Base-by-base conservation (phyloP, 2,329 filamentous ascomycete genomes). In the Emmonsiellopsis sp. region DNA sequence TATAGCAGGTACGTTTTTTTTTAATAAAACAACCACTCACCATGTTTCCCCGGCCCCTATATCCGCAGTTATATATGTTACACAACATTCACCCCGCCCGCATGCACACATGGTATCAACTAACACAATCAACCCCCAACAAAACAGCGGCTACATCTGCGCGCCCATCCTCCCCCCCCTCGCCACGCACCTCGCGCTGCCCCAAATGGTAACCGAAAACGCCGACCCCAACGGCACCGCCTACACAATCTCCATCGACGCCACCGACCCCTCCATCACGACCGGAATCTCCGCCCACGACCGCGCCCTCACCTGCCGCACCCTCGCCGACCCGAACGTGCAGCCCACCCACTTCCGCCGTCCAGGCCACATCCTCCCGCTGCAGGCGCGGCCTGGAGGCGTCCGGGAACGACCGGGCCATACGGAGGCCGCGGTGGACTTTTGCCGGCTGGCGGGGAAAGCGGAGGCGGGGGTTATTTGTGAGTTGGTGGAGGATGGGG, bases 251-350 rank as follows among this genome's bases (percentile, higher is more conserved):
- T 88, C 88, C 58, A 82, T 96, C 62, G 93, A 98, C 74, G 83
- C 88, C 40, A 79, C 81, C 59, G 76, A 88, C 70, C 75, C 82
- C 2, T 80, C 79, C 56, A 82, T 91, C 51, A 88, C 86, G 11
- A 98, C 93, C 0, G 93, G 93, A 55, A 98, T 98, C 70, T 86
- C 82, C 61, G 91, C 93, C 6, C 83, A 87, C 63, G 92, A 98
- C 72, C 84, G 93, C 63, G 85, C 88, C 45, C 77, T 93, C 40
- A 89, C 88, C 45, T 93, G 88, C 71, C 80, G 86, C 53, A 79
- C 79, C 49, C 83, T 98, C 17, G 92, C 91, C 53, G 81, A 86
- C 58, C 79, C 82, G 0, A 65, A 67, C n/a, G 72, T 72, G 14
- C 79, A 74, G 10, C 70, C 81, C 4, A 75, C 73, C 7, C 78